Conservation (phyloP, 495 filamentous ascomycete species). For the Penicillium taxi region DNA sequence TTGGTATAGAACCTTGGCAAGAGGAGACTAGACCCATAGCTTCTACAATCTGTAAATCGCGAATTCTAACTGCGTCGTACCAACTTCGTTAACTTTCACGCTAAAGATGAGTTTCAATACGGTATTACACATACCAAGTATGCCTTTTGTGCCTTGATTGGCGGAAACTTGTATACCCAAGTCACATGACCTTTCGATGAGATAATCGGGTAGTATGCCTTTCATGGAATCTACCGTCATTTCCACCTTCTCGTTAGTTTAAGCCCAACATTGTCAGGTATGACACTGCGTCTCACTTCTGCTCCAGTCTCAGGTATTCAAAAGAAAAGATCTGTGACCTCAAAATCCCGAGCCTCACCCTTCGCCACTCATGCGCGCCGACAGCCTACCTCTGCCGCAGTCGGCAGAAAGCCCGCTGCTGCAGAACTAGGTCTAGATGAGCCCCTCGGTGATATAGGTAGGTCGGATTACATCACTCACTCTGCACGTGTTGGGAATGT, state of each 20-base stretch:
- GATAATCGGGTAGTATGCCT: constrained; percentile 11
- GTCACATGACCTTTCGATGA: constrained; percentile 12
- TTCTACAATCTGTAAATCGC: not conserved
- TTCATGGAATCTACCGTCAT: not conserved
- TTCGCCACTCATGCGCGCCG: constrained; percentile 49
- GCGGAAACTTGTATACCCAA: constrained; percentile 8
- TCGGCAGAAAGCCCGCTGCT: constrained; percentile 25
- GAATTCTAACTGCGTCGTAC: no score
- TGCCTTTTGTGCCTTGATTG: constrained; percentile 7
- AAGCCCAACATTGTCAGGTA: constrained; percentile 14
- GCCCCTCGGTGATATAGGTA: constrained; percentile 32
- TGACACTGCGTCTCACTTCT: constrained; percentile 41
- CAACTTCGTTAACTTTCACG: no score
- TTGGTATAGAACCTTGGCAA: no score
- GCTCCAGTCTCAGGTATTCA: constrained; percentile 39
- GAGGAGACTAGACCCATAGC: not conserved
- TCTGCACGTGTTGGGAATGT: constrained; percentile 55
- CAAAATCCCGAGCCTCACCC: constrained; percentile 32
- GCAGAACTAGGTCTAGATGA: constrained; percentile 40
- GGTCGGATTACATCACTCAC: constrained; percentile 29
- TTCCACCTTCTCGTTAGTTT: not conserved
- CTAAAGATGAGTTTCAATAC: constrained; percentile 4
- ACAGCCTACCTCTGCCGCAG: constrained; percentile 40
- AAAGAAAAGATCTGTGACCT: constrained; percentile 19
- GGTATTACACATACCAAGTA: constrained; percentile 14